A percentile compares a stretch with the other conserved stretches of the same genome.
phyloP scores from a whole-genome alignment of 2,329 filamentous ascomycete genomes.

The Penicillium nordicum region DNA sequence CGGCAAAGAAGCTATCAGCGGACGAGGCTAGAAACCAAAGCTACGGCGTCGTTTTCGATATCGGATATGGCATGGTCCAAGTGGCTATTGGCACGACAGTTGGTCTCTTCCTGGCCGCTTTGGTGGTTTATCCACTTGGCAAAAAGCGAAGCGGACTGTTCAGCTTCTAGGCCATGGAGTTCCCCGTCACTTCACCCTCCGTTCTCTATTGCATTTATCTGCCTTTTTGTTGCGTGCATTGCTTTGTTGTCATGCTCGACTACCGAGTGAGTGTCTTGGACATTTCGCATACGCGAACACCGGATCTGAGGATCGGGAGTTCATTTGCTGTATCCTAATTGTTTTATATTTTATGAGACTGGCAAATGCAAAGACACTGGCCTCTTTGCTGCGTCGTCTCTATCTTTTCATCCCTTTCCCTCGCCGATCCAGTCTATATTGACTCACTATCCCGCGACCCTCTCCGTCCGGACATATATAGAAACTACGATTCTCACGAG shows the following conservation, averaged over 20 bases:
- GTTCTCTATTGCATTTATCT: neutral
- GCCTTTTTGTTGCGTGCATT: neutral
- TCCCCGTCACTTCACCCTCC: neutral
- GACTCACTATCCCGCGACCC: conserved; percentile 4
- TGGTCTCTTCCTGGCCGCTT: conserved; percentile 45
- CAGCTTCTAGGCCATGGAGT: conserved; percentile 35
- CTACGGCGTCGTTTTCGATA: conserved; percentile 42
- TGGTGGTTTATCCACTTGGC: conserved; percentile 47
- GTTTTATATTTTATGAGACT: neutral
- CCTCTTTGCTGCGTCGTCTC: neutral
- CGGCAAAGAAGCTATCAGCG: conserved; percentile 33
- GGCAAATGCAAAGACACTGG: neutral
- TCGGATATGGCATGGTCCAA: conserved; percentile 48
- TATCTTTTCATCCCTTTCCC: neutral
- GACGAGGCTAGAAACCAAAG: conserved; percentile 36
- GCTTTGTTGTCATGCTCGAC: neutral
- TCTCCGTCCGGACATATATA: conserved; percentile 17
- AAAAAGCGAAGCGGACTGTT: conserved; percentile 47
- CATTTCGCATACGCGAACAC: conserved; percentile 3
- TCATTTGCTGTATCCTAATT: conserved; percentile 2
- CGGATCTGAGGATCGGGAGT: neutral
- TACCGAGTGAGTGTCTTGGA: neutral
- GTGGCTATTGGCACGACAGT: conserved; percentile 49
- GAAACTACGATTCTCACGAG: conserved; percentile 26
- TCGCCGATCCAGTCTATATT: conserved; percentile 15